phyloP scores from a whole-genome alignment of 805 yeast species.

The Yarrowia deformans region DNA sequence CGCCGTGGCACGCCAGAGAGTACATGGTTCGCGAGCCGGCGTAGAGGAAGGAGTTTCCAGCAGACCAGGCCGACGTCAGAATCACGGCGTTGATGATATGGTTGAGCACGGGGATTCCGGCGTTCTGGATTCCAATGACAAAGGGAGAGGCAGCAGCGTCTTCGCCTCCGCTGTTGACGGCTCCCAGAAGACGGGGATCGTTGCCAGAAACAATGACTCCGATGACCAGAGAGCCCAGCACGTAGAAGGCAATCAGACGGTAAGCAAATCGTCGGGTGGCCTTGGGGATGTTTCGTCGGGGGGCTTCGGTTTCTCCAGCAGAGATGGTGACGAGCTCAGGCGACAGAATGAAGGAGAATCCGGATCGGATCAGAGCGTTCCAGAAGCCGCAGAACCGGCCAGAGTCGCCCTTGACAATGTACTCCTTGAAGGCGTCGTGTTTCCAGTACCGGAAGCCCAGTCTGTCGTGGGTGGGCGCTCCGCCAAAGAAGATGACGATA shows the following conservation, averaged over 20 bases:
- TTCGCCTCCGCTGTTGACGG: conserved; percentile 56
- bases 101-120: conserved; percentile 61
- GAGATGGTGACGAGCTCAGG: conserved; percentile 84
- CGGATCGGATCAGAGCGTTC: conserved; percentile 68
- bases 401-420: conserved; percentile 59
- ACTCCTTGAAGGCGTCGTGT: conserved; percentile 57
- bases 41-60: conserved; percentile 65
- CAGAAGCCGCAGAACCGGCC: conserved; percentile 70
- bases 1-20: conserved; percentile 62
- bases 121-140: conserved; percentile 63
- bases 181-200: conserved; percentile 58
- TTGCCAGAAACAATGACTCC: conserved; percentile 78
- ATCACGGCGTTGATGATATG: conserved; percentile 62
- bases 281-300: conserved; percentile 76
- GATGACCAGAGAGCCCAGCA: conserved; percentile 71
- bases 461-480: conserved; percentile 61
- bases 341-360: conserved; percentile 81
- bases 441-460: conserved; percentile 64
- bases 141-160: conserved; percentile 73
- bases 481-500: conserved; percentile 60
- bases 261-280: conserved; percentile 80
- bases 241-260: conserved; percentile 70
- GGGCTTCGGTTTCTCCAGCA: conserved; percentile 83
- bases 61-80: conserved; percentile 63
- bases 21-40: conserved; percentile 68